These are phyloP conservation scores for Cephalotrichum gorgonifer DNA, from an alignment of 2,329 filamentous ascomycete species.

Conservation along the genomic window DNA sequence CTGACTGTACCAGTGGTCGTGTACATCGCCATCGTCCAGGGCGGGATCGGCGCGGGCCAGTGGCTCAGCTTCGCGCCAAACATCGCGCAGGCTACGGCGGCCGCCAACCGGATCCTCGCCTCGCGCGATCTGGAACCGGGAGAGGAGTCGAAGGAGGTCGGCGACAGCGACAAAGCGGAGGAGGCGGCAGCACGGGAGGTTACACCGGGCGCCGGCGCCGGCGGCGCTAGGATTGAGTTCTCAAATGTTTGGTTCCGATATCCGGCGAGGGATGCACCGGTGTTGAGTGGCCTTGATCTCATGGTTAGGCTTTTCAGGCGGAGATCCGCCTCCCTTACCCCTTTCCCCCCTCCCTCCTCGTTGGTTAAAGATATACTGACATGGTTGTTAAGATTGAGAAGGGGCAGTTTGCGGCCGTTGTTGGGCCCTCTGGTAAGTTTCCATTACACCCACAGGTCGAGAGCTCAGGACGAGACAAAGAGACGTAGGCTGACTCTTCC, in stretches of 20 bases:
- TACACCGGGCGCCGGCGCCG: background rate
- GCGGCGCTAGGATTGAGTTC: conserved; percentile 7
- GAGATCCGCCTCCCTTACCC: too few relatives aligned
- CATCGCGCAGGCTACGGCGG: conserved; percentile 46
- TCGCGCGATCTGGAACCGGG: background rate
- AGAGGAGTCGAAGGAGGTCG: background rate
- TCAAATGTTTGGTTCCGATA: conserved; percentile 10
- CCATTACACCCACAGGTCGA: too few relatives aligned
- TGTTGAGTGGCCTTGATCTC: conserved; percentile 8
- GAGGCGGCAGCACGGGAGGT: background rate
- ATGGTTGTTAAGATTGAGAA: conserved; percentile 6
- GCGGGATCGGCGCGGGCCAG: conserved; percentile 30
- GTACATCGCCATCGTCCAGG: conserved; percentile 8
- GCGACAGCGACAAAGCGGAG: background rate
- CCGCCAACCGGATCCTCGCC: conserved; percentile 43
- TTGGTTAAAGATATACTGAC: too few relatives aligned
- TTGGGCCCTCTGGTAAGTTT: conserved; percentile 6
- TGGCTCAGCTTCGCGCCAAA: conserved; percentile 59
- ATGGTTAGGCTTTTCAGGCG: too few relatives aligned
- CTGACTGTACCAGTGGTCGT: conserved; percentile 9
- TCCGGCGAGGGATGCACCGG: conserved; percentile 6
- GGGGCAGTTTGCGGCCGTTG: conserved; percentile 8
- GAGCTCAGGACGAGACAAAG: background rate
- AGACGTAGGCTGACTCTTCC: background rate
- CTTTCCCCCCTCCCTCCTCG: too few relatives aligned